Evolutionary conservation across 2,329 filamentous ascomycete genomes (phyloP), one percentile per base, ranked within the genome.

Genomic region (Colletotrichum sp.): DNA sequence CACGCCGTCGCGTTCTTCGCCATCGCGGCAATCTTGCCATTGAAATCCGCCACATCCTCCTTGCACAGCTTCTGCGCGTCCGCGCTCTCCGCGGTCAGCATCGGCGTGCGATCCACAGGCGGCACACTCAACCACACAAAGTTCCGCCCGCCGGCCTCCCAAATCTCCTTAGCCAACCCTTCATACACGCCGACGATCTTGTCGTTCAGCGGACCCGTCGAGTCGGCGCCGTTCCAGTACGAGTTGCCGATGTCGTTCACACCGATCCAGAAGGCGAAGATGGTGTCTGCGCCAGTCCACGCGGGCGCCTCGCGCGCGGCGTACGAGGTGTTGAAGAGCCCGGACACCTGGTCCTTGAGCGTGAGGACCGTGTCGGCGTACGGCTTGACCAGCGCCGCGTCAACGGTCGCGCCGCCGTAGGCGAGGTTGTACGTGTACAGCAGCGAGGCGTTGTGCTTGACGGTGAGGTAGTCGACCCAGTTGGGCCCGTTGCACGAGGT

Each of bases 101-200:
- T 78, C 0, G 91, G 91, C 52, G 87, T 87, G 12, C 89, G 86
- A 72, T 93, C 87, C 5, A 93, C 82, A 2, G 89, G 90, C 3
- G 92, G 92, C 0, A 93, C 91, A 69, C 88, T 92, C 34, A 93
- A 77, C 69, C 93, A 87, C 3, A 89, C 85, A 76, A 93, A 93
- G 71, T 92, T 92, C 7, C 91, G 84, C 3, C 88, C 88, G 0
- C 92, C 92, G 4, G 86, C 84, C 4, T 83, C 80, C 77, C 92
- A 92, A 8, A 94, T 83, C 24, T 86, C 73, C 70, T 87, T 82
- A 0, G 88, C 80, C 2, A 89, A 80, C 5, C 80, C 80, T 15
- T 84, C 84, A 71, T 89, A 89, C 24, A 85, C 83, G 2, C 80
- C 82, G n/a, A 89, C 86, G 5, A 88, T 86, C n/a, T 81, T 78